phyloP scores from a whole-genome alignment of 2,329 filamentous ascomycete genomes.

The Ascochyta rabiei region DNA sequence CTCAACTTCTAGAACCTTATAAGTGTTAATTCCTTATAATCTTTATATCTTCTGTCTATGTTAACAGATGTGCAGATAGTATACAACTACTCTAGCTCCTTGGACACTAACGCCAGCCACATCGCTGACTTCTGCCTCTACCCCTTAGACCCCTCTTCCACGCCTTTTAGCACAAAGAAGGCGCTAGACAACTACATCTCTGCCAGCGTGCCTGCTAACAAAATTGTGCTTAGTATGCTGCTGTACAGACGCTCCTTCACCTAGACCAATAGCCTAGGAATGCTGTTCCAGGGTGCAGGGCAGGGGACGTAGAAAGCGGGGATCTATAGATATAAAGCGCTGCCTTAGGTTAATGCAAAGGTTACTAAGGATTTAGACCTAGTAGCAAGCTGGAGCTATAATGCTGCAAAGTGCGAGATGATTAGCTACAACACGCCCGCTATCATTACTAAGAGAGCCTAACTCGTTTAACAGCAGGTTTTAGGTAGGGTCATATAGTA shows the following conservation, averaged over 20 bases:
- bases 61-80: slow-evolving; percentile 63
- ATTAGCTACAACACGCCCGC: slow-evolving; percentile 42
- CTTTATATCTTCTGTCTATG: background rate
- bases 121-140: slow-evolving; percentile 38
- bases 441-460: slow-evolving; percentile 34
- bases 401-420: slow-evolving; percentile 30
- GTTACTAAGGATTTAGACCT: slow-evolving; percentile 23
- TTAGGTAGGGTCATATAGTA: no score
- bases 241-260: slow-evolving; percentile 43
- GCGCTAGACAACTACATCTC: slow-evolving; percentile 39
- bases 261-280: slow-evolving; percentile 42
- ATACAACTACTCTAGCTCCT: slow-evolving; percentile 69
- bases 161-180: slow-evolving; percentile 41
- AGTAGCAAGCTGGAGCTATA: slow-evolving; percentile 39
- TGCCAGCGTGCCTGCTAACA: slow-evolving; percentile 38
- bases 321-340: no score
- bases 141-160: slow-evolving; percentile 31
- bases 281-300: slow-evolving; percentile 36
- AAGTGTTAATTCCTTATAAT: background rate
- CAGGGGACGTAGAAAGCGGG: no score
- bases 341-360: no score
- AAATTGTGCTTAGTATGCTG: slow-evolving; percentile 47
- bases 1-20: slow-evolving; percentile 61
- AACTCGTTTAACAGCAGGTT: background rate
- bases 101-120: slow-evolving; percentile 42